phyloP scores from a whole-genome alignment of 2,329 filamentous ascomycete species.

The Thyridium curvatum region DNA sequence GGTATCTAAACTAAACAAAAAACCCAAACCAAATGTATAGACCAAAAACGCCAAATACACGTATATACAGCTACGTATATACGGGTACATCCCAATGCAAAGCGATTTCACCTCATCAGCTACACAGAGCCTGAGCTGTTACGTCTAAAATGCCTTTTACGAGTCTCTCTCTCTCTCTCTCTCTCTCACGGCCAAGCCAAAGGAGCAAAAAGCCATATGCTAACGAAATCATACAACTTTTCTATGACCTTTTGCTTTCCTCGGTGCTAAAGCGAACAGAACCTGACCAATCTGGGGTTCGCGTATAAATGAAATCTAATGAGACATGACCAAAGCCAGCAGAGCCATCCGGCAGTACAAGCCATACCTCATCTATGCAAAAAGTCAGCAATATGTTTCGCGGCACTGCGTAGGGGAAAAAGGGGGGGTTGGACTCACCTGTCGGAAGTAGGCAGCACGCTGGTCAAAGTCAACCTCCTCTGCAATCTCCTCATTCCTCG shows the following conservation, averaged over 20 bases:
- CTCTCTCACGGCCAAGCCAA: too few relatives aligned
- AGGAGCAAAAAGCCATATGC: too few relatives aligned
- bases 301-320: constrained; percentile 7
- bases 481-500: constrained; percentile 85
- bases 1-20: too few relatives aligned
- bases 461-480: constrained; percentile 98
- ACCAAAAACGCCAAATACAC: constrained; percentile 1
- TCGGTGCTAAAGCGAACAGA: too few relatives aligned
- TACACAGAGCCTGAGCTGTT: constrained; percentile 12
- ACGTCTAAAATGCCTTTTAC: constrained; percentile 3
- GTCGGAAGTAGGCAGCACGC: constrained; percentile 95
- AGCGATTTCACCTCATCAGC: not conserved
- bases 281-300: too few relatives aligned
- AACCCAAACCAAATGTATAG: too few relatives aligned
- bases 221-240: too few relatives aligned
- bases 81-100: constrained; percentile 6
- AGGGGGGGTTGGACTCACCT: constrained; percentile 59
- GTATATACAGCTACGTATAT: constrained; percentile 6
- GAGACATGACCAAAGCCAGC: constrained; percentile 82
- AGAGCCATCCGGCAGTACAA: constrained; percentile 97
- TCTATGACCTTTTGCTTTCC: too few relatives aligned
- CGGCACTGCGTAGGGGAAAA: not conserved
- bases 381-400: constrained; percentile 1
- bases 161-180: too few relatives aligned
- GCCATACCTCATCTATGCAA: constrained; percentile 83